phyloP scores from a whole-genome alignment of 345 rosid species.

The Citrus mangshanensis region DNA sequence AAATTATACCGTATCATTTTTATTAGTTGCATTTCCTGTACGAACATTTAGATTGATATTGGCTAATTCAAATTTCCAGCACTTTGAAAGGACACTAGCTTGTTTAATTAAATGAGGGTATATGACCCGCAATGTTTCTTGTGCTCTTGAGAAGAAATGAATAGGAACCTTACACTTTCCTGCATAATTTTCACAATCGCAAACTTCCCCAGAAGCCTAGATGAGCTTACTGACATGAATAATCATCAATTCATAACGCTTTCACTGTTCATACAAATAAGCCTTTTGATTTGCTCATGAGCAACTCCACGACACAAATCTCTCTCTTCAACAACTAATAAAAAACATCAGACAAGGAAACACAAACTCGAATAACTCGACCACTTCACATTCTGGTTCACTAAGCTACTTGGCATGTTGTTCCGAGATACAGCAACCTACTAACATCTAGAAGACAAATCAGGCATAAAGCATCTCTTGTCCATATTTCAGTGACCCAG shows the following conservation, averaged over 20 bases:
- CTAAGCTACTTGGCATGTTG: constrained; percentile 17
- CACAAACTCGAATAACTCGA: constrained; percentile 19
- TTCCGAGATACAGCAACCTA: constrained; percentile 17
- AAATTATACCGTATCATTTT: no score
- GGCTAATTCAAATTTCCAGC: background rate
- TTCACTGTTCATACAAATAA: background rate
- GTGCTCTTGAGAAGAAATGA: background rate
- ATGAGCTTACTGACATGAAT: background rate
- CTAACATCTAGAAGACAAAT: constrained; percentile 8
- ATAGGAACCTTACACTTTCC: background rate
- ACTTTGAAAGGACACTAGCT: background rate
- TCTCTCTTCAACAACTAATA: constrained; percentile 4
- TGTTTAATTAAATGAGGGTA: background rate
- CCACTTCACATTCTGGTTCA: constrained; percentile 19
- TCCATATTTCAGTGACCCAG: background rate
- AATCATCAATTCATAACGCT: background rate
- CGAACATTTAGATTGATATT: background rate
- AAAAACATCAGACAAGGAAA: constrained; percentile 8
- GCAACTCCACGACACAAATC: background rate
- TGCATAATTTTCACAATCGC: background rate
- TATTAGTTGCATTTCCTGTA: background rate
- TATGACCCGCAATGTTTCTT: background rate
- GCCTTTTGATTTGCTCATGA: background rate
- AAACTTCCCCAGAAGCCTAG: background rate
- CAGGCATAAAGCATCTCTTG: constrained; percentile 14